phyloP scores from a whole-genome alignment of 192 early-diverging fungal species.

The Coemansia biformis region DNA sequence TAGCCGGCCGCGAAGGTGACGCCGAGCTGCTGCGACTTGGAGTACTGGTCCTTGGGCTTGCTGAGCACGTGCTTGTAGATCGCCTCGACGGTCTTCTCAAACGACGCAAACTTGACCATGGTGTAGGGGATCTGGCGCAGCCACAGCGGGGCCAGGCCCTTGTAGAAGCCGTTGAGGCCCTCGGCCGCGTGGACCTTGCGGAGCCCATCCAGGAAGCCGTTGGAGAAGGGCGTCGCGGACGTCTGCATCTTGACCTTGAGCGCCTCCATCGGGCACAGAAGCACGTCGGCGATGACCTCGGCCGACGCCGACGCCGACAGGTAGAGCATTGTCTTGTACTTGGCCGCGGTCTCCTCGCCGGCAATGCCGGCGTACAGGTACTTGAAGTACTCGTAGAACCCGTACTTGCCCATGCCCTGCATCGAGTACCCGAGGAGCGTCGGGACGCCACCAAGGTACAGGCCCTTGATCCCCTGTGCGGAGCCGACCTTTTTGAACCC shows the following conservation, averaged over 20 bases:
- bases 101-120: slow-evolving; percentile 80
- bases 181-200: slow-evolving; percentile 55
- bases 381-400: slow-evolving; percentile 89
- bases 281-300: slow-evolving; percentile 76
- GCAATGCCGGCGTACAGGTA: slow-evolving; percentile 58
- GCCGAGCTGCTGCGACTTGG: slow-evolving; percentile 66
- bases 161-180: slow-evolving; percentile 67
- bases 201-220: slow-evolving; percentile 59
- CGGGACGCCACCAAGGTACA: slow-evolving; percentile 73
- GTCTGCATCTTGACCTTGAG: slow-evolving; percentile 86
- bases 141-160: slow-evolving; percentile 71
- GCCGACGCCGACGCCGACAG: slow-evolving; percentile 70
- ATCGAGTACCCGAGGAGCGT: slow-evolving; percentile 79
- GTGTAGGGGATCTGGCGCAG: slow-evolving; percentile 81
- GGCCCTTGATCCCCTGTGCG: slow-evolving; percentile 64
- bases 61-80: slow-evolving; percentile 60
- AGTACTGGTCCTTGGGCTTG: slow-evolving; percentile 66
- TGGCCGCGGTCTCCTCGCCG: slow-evolving; percentile 64
- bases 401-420: slow-evolving; percentile 86
- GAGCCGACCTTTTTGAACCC: slow-evolving; percentile 52
- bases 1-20: slow-evolving; percentile 82
- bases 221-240: slow-evolving; percentile 68
- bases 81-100: slow-evolving; percentile 68
- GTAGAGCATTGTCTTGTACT: slow-evolving; percentile 71
- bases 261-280: slow-evolving; percentile 81